Evolutionary conservation across 129 eudicot species (phyloP).

Genomic region (Escallonia herrerae): DNA sequence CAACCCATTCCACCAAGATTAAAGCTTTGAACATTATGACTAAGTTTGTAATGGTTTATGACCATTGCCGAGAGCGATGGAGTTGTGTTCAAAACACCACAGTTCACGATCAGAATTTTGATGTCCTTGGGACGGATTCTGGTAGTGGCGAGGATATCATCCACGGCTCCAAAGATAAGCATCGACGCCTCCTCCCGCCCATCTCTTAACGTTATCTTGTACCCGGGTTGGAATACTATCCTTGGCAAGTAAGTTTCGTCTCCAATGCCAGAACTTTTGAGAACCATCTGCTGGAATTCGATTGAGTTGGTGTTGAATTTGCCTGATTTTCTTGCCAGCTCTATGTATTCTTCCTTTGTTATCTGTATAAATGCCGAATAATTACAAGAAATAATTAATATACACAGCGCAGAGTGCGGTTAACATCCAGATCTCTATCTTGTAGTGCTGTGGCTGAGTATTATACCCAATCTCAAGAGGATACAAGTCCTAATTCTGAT

Average conservation of each 20-base stretch:
- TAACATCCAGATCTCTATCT: no score
- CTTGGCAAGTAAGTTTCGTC: conserved; percentile 44
- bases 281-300: conserved; percentile 22
- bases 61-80: conserved; percentile 48
- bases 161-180: conserved; percentile 32
- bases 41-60: conserved; percentile 39
- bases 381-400: background rate
- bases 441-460: no score
- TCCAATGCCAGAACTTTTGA: conserved; percentile 40
- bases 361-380: conserved; percentile 14
- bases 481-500: no score
- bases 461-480: no score
- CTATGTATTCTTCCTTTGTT: conserved; percentile 31
- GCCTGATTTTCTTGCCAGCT: conserved; percentile 37
- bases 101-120: conserved; percentile 34
- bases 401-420: background rate
- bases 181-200: conserved; percentile 36
- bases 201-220: conserved; percentile 13
- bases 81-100: conserved; percentile 35
- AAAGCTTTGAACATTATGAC: conserved; percentile 30
- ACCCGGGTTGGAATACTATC: conserved; percentile 15
- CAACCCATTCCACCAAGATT: conserved; percentile 57
- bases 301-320: conserved; percentile 23
- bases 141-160: conserved; percentile 28
- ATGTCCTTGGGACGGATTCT: conserved; percentile 23